Evolutionary conservation across 805 yeast species (phyloP).

Genomic region (Myxozyma mucilagina): DNA sequence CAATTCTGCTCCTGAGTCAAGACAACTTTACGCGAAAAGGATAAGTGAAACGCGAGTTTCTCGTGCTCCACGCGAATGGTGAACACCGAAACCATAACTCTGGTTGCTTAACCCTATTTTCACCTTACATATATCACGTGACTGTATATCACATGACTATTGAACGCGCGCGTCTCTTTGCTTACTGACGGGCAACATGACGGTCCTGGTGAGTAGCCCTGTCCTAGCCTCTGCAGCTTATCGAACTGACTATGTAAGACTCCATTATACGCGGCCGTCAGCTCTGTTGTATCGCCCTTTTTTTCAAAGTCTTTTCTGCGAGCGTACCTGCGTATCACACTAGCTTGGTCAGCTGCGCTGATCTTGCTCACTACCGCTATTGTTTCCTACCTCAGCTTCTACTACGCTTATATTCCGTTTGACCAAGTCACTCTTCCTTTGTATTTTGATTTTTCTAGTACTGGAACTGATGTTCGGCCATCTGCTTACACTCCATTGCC

Average conservation of each 20-base stretch:
- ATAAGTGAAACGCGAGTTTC: too few species aligned
- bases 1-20: too few species aligned
- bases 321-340: slow-evolving; percentile 18
- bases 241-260: background rate
- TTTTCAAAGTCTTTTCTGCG: slow-evolving; percentile 19
- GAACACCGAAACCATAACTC: too few species aligned
- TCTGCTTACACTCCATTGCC: slow-evolving; percentile 9
- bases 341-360: slow-evolving; percentile 6
- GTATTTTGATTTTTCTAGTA: slow-evolving; percentile 17
- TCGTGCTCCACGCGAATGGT: too few species aligned
- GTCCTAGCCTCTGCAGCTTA: background rate
- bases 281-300: slow-evolving; percentile 1
- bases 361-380: slow-evolving; percentile 13
- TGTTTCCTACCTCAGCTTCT: slow-evolving; percentile 20
- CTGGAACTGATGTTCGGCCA: background rate
- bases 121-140: too few species aligned
- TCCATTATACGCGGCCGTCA: background rate
- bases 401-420: slow-evolving; percentile 23
- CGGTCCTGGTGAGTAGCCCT: too few species aligned
- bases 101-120: too few species aligned
- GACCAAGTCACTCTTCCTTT: slow-evolving; percentile 23
- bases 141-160: too few species aligned
- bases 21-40: too few species aligned
- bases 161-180: too few species aligned
- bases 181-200: too few species aligned